Evolutionary conservation across 495 filamentous ascomycete species (phyloP), one percentile per base, ranked within the genome.

Genomic region (Penicillium manginii): DNA sequence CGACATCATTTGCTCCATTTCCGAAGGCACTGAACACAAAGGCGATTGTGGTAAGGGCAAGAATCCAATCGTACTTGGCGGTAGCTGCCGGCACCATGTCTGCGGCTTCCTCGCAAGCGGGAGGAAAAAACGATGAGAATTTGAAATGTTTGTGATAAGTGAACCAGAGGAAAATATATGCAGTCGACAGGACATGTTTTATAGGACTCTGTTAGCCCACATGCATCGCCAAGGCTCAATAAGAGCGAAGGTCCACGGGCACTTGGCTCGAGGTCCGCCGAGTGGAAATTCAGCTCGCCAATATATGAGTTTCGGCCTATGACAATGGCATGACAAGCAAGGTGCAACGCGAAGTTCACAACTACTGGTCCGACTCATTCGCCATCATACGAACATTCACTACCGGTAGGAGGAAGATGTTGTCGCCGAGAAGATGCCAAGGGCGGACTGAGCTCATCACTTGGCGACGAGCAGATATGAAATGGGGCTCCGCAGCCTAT

Each of bases 1-100:
- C 75, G 17, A 79, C 75, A 73, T 79, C 76, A 60, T 79, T 78
- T 54, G 74, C 74, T 15, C 78, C 78, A 54, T 79, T 81, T 50
- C 76, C 73, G 60, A 77, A 79, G 21, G 71, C 63, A 59, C 70
- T 73, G 67, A 75, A 66, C 48, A 74, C 66, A 57, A 81, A 80
- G 48, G 73, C 70, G 45, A 82, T 76, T 45, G 70, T 67, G 53
- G 71, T 76, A 12, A 81, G 35, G 47, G 78, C 79, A 14, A 82
- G 62, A 47, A 82, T 79, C 77, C 78, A 82, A 64, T 80, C 75
- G 57, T 81, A 81, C 58, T 74, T 71, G 46, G 70, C 69, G 18
- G 71, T 73, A 37, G 57, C 53, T 39, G 35, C 12, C 15, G 35
- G 15, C 15, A n/a, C 35, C 35, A 39, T 39, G 35, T 12, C 15